Evolutionary conservation across 2,329 filamentous ascomycete genomes (phyloP).

Genomic region (Apiospora rasikravindrae): DNA sequence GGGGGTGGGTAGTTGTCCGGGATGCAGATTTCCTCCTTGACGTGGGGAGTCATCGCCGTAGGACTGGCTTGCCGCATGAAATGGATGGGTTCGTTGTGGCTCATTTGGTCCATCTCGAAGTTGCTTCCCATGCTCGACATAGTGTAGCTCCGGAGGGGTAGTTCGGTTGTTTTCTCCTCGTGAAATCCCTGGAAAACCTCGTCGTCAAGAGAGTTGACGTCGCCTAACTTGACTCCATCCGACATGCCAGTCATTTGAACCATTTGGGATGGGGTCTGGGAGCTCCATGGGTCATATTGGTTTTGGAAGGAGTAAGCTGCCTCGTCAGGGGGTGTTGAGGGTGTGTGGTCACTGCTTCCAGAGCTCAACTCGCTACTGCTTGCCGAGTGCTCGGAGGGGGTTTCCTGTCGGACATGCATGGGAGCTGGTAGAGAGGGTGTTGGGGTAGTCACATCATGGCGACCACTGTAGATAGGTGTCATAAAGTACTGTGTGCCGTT

Average conservation of each 20-base stretch:
- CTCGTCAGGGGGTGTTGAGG: conserved; percentile 45
- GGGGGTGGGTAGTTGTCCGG: conserved; percentile 24
- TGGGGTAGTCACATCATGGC: conserved; percentile 23
- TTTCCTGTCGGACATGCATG: conserved; percentile 37
- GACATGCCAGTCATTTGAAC: conserved; percentile 38
- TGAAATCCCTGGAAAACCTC: conserved; percentile 34
- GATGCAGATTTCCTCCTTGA: conserved; percentile 36
- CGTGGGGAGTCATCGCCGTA: conserved; percentile 29
- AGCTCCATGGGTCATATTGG: conserved; percentile 34
- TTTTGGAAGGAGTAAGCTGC: conserved; percentile 31
- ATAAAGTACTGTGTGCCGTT: neutral
- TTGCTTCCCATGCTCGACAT: conserved; percentile 41
- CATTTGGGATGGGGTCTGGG: conserved; percentile 30
- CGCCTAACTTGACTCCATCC: conserved; percentile 40
- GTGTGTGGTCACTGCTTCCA: conserved; percentile 46
- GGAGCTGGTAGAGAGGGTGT: conserved; percentile 27
- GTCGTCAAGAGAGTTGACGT: conserved; percentile 41
- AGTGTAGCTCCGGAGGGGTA: conserved; percentile 36
- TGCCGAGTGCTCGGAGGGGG: conserved; percentile 45
- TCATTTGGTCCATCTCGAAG: conserved; percentile 29
- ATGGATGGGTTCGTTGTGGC: conserved; percentile 27
- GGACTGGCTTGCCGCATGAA: conserved; percentile 33
- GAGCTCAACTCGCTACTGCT: conserved; percentile 46
- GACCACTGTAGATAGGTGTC: neutral
- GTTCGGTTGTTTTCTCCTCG: conserved; percentile 36